These are phyloP conservation scores for Starmera amethionina DNA, from an alignment of 805 yeast species.

Conservation along the genomic window DNA sequence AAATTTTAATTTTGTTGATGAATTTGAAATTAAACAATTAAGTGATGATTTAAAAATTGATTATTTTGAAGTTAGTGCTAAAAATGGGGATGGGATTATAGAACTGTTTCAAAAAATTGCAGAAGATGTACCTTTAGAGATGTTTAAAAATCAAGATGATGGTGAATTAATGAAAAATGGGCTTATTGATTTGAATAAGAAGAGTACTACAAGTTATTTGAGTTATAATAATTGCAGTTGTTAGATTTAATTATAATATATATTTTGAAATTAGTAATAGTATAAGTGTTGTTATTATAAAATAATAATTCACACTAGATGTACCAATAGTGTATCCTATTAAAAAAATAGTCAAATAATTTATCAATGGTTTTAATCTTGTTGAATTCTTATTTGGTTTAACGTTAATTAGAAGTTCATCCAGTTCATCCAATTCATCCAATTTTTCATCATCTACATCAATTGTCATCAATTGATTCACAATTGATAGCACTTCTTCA, in stretches of 20 bases:
- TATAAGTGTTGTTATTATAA: background rate
- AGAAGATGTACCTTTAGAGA: constrained; percentile 32
- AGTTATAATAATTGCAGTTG: background rate
- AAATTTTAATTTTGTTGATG: constrained; percentile 14
- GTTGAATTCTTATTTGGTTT: background rate
- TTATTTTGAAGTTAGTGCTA: constrained; percentile 33
- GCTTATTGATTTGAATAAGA: constrained; percentile 20
- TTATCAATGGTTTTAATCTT: background rate
- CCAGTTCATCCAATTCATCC: background rate
- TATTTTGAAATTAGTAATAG: background rate
- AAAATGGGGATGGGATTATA: constrained; percentile 52
- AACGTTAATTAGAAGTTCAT: background rate
- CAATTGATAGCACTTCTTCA: constrained; percentile 23
- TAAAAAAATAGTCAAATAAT: background rate
- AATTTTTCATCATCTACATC: background rate
- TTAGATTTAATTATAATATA: no score
- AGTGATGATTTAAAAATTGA: constrained; percentile 24
- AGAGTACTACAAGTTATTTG: constrained; percentile 2
- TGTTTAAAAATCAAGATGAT: constrained; percentile 10
- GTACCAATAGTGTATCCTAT: background rate
- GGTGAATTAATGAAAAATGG: constrained; percentile 12
- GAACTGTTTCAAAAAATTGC: constrained; percentile 34
- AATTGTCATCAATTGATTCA: constrained; percentile 10
- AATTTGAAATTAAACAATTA: constrained; percentile 26
- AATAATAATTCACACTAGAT: background rate